These are phyloP conservation scores for Parafenestella ontariensis DNA, from an alignment of 2,329 filamentous ascomycete genomes.

Conservation along the genomic window DNA sequence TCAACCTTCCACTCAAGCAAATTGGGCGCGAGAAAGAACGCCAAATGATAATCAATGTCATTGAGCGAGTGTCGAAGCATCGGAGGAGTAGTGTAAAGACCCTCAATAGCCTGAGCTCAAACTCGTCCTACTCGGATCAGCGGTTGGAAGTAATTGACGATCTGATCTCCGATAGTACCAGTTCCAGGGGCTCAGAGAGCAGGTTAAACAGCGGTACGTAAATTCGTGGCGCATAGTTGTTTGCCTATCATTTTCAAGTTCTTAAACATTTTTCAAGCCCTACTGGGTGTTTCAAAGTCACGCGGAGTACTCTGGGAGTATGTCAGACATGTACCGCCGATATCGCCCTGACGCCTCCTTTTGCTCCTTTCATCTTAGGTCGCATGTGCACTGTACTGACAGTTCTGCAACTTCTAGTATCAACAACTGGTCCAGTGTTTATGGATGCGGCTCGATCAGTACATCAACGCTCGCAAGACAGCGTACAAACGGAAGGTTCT, in stretches of 20 bases:
- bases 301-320: no score
- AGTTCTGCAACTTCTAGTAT: constrained; percentile 14
- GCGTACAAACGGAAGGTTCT: constrained; percentile 33
- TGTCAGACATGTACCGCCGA: no score
- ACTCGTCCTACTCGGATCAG: constrained; percentile 60
- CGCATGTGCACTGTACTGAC: not conserved
- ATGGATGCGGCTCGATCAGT: constrained; percentile 35
- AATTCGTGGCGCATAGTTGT: not conserved
- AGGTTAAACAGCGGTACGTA: constrained; percentile 41
- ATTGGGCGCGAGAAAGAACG: constrained; percentile 80
- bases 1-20: constrained; percentile 81
- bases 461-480: constrained; percentile 41
- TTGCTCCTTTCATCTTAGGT: not conserved
- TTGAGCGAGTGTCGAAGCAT: constrained; percentile 76
- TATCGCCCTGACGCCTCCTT: no score
- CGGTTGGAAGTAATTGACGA: constrained; percentile 59
- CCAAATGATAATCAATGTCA: constrained; percentile 69
- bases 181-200: constrained; percentile 61
- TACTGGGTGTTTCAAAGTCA: no score
- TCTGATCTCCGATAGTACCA: constrained; percentile 57
- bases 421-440: constrained; percentile 29
- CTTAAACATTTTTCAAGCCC: no score
- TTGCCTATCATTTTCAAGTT: no score
- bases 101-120: constrained; percentile 60
- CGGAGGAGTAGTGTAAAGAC: constrained; percentile 58